Percentiles rank a stretch among this genome's conserved stretches.
Evolutionary conservation across 2,329 filamentous ascomycete species (phyloP).

Genomic region (Amauroascus verrucosus): DNA sequence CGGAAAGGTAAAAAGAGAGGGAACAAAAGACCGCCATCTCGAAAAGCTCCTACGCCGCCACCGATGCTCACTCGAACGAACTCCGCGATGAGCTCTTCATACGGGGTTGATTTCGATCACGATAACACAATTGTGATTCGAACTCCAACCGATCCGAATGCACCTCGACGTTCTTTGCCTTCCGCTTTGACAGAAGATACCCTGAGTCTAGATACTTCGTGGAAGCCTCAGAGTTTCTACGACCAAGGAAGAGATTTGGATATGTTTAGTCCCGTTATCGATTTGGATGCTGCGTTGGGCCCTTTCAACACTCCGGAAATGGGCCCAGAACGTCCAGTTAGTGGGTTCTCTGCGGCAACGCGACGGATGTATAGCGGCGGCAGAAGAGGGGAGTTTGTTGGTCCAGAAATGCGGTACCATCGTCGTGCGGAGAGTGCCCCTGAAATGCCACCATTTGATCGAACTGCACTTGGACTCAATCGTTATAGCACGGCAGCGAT

Average conservation of each 20-base stretch:
- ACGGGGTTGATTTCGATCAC: constrained; percentile 41
- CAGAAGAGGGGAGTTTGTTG: constrained; percentile 37
- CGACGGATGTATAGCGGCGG: constrained; percentile 42
- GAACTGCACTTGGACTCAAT: constrained; percentile 29
- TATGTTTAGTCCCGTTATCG: constrained; percentile 68
- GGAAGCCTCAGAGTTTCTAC: constrained; percentile 38
- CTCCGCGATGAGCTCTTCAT: constrained; percentile 33
- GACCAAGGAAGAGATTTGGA: constrained; percentile 48
- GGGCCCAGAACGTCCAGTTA: constrained; percentile 25
- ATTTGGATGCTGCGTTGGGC: constrained; percentile 84
- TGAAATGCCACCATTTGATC: constrained; percentile 40
- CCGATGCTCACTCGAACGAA: constrained; percentile 34
- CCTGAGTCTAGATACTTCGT: constrained; percentile 29
- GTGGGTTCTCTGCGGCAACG: constrained; percentile 32
- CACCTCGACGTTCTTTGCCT: constrained; percentile 20
- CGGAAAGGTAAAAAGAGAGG: constrained; percentile 40
- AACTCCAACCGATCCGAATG: constrained; percentile 31
- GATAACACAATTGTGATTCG: constrained; percentile 41
- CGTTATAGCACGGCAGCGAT: constrained; percentile 32
- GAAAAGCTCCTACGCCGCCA: constrained; percentile 36
- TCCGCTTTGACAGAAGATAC: constrained; percentile 16
- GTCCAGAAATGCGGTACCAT: constrained; percentile 42
- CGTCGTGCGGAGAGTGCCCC: constrained; percentile 42
- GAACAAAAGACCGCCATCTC: constrained; percentile 32
- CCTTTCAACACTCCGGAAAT: constrained; percentile 67